Percentiles rank a stretch among this genome's conserved stretches.
These are phyloP conservation scores for Cladochytrium replicatum DNA, from an alignment of 192 early-diverging fungal species.

Conservation along the genomic window DNA sequence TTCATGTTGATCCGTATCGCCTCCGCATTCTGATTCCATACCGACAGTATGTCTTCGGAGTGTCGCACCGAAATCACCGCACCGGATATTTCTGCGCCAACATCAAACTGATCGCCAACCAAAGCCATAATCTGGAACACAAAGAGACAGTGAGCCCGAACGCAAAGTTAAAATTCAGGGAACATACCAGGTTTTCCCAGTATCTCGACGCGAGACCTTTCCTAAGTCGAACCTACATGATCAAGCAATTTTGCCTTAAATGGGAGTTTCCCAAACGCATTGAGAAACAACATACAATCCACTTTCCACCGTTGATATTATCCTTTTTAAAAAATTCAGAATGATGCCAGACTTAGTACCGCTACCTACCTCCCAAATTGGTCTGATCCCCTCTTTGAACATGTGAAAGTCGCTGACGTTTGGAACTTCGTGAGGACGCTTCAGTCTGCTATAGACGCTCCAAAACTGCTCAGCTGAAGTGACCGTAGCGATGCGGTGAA, in stretches of 20 bases:
- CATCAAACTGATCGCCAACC: slow-evolving; percentile 84
- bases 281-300: slow-evolving; percentile 66
- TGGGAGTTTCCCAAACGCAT: slow-evolving; percentile 54
- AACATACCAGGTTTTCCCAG: slow-evolving; percentile 77
- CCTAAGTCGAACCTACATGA: slow-evolving; percentile 66
- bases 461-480: slow-evolving; percentile 90
- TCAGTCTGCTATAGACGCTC: slow-evolving; percentile 71
- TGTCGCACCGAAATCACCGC: slow-evolving; percentile 86
- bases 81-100: slow-evolving; percentile 82
- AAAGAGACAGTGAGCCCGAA: neutral
- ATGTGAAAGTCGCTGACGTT: slow-evolving; percentile 85
- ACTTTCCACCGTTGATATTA: slow-evolving; percentile 86
- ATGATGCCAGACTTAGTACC: no score
- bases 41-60: slow-evolving; percentile 85
- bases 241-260: slow-evolving; percentile 66
- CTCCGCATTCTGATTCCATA: slow-evolving; percentile 86
- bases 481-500: slow-evolving; percentile 80
- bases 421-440: slow-evolving; percentile 72
- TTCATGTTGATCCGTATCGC: slow-evolving; percentile 72
- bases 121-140: slow-evolving; percentile 76
- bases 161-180: neutral
- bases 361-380: slow-evolving; percentile 82
- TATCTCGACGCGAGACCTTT: slow-evolving; percentile 86
- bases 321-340: slow-evolving; percentile 50
- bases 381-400: slow-evolving; percentile 83